Evolutionary conservation across 2,329 filamentous ascomycete species (phyloP).

Genomic region (Pseudocercospora crystallina): DNA sequence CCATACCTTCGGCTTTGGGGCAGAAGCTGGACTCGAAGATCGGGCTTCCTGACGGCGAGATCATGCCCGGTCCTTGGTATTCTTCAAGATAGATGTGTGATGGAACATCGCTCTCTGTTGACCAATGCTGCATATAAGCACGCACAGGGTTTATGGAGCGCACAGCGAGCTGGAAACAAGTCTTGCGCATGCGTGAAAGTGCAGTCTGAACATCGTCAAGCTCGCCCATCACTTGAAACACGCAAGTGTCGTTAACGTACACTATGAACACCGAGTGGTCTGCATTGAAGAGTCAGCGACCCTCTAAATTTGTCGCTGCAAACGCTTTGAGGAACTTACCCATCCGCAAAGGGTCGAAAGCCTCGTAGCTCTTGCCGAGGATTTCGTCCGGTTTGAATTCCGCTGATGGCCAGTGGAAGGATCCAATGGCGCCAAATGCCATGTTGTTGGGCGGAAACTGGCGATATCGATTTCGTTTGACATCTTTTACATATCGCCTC

Average conservation of each 20-base stretch:
- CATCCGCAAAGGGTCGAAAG: slow-evolving; percentile 46
- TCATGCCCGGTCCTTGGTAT: slow-evolving; percentile 12
- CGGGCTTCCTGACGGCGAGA: background rate
- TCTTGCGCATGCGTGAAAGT: slow-evolving; percentile 38
- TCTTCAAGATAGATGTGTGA: slow-evolving; percentile 21
- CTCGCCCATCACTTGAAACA: slow-evolving; percentile 36
- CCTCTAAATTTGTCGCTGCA: no score
- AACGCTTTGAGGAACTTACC: slow-evolving; percentile 2
- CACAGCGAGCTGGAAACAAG: slow-evolving; percentile 40
- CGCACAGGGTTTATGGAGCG: slow-evolving; percentile 26
- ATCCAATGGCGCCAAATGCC: slow-evolving; percentile 32
- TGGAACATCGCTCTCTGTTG: slow-evolving; percentile 7
- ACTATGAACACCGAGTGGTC: slow-evolving; percentile 43
- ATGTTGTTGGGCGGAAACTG: slow-evolving; percentile 26
- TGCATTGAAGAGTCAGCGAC: no score
- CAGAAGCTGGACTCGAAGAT: slow-evolving; percentile 4
- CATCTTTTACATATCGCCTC: slow-evolving; percentile 26
- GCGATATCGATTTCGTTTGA: slow-evolving; percentile 26
- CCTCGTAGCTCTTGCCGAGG: slow-evolving; percentile 44
- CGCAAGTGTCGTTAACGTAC: slow-evolving; percentile 28
- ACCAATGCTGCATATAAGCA: slow-evolving; percentile 31
- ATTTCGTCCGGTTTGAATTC: slow-evolving; percentile 43
- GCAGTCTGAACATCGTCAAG: slow-evolving; percentile 29
- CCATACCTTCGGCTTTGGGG: slow-evolving; percentile 15
- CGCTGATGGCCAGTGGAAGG: slow-evolving; percentile 48